Evolutionary conservation across 176 grass and related monocot species (phyloP), one percentile per base, ranked within the genome.

Genomic region (Bothriochloa decipiens): DNA sequence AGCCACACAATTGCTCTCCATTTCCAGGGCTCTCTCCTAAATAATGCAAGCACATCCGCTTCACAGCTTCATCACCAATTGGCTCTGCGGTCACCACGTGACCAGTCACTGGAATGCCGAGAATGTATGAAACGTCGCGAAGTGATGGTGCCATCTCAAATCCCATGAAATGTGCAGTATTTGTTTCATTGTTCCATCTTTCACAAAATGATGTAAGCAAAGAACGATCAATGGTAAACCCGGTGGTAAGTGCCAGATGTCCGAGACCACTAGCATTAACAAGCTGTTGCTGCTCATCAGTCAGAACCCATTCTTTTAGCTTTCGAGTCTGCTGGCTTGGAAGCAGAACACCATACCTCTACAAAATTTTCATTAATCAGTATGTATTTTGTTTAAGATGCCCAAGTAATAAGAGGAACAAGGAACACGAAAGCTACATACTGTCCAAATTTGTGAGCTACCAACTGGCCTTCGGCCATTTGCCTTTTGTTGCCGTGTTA

Each of bases 311-410:
- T 80, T 90, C 88, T 66, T 90, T 90, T 80, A 87, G 88, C 23
- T 90, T 90, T 52, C 88, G 84, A 62, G 88, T 90, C 80, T 90
- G 88, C 75, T 90, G 88, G 80, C 88, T 90, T 61, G 88, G 88
- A 80, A 90, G 80, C 39, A 90, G 80, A 78, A 90, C 88, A 87
- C 88, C 88, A 11, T 90, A 90, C 10, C 84, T 46, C 88, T 90
- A 55, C 78, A 78, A 64, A 75, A 68, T 61, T 68, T 76, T 74
- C 15, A 74, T 13, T 39, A 82, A n/a, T 83, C 29, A 79, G 60
- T 40, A 60, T 72, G 67, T 18, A 40, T n/a, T 72, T 63, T 83
- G 74, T 78, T 79, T 70, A 83, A 23, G 17, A 53, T 5, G 7
- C 18, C 35, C 18, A 42, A 46, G 27, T 72, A 45, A 74, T 50